phyloP scores from a whole-genome alignment of 306 rosid genomes.

The Hippophae rhamnoides region DNA sequence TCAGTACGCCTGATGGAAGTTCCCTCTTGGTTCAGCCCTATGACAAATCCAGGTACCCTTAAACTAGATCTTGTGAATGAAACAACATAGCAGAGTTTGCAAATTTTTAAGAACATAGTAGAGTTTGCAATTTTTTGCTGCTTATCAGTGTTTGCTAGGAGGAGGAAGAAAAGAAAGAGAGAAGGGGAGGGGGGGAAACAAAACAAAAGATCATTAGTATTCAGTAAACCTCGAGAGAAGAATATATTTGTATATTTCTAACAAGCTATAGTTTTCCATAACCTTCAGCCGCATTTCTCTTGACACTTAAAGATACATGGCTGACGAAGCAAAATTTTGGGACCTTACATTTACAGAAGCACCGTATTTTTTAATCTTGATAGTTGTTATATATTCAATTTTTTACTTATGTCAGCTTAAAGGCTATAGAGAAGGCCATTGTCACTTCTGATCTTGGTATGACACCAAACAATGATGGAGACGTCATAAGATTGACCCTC shows the following conservation, averaged over 20 bases:
- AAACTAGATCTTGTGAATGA: slow-evolving; percentile 10
- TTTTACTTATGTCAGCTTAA: slow-evolving; percentile 45
- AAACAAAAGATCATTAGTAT: not conserved
- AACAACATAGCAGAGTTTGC: not conserved
- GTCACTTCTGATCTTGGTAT: slow-evolving; percentile 75
- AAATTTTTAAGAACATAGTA: too few species aligned
- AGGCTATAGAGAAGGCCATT: slow-evolving; percentile 91
- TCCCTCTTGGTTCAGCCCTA: slow-evolving; percentile 83
- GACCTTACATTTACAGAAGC: slow-evolving; percentile 2
- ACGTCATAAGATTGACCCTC: slow-evolving; percentile 59
- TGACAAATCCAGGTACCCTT: slow-evolving; percentile 81
- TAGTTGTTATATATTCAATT: not conserved
- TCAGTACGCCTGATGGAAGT: slow-evolving; percentile 81
- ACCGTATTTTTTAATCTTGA: not conserved
- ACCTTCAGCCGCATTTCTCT: not conserved
- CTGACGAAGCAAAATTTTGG: too few species aligned
- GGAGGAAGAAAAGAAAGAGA: not conserved
- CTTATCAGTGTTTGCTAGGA: not conserved
- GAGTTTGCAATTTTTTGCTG: not conserved
- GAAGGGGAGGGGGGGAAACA: too few species aligned
- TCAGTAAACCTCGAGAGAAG: not conserved
- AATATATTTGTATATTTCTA: not conserved
- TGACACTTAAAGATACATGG: not conserved
- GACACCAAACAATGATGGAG: slow-evolving; percentile 98
- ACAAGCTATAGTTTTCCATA: not conserved